Conservation (phyloP, 495 filamentous ascomycete genomes). For the Haplographium delicatum region DNA sequence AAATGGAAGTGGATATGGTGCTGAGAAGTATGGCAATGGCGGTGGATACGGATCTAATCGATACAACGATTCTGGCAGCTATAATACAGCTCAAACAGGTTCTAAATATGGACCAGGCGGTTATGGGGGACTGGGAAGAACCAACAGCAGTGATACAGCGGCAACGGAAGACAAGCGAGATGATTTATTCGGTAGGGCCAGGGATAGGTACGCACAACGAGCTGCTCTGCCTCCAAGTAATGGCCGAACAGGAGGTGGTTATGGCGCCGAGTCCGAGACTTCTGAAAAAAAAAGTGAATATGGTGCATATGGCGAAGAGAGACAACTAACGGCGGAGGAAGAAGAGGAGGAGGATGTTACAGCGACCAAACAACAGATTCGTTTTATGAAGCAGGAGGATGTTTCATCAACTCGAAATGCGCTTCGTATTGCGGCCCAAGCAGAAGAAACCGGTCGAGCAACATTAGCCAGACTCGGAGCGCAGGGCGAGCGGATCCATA, state of each 20-base stretch:
- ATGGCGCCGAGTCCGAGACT: constrained; percentile 21
- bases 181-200: constrained; percentile 61
- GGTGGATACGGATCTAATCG: constrained; percentile 61
- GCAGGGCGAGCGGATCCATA: constrained; percentile 73
- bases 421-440: constrained; percentile 57
- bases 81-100: constrained; percentile 28
- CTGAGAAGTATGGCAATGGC: constrained; percentile 55
- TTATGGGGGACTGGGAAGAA: constrained; percentile 64
- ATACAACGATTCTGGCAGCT: constrained; percentile 42
- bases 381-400: constrained; percentile 69
- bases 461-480: constrained; percentile 66
- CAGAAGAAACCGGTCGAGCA: constrained; percentile 63
- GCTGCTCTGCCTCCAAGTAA: constrained; percentile 24
- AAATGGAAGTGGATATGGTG: constrained; percentile 43
- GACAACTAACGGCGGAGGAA: constrained; percentile 67
- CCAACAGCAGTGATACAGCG: constrained; percentile 48
- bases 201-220: constrained; percentile 45
- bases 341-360: constrained; percentile 64
- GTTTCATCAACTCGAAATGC: constrained; percentile 66
- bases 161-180: constrained; percentile 50
- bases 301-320: constrained; percentile 58
- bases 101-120: constrained; percentile 52
- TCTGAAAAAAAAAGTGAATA: constrained; percentile 43
- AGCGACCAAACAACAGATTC: constrained; percentile 68
- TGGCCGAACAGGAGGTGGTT: constrained; percentile 19